Evolutionary conservation across 495 filamentous ascomycete species (phyloP).

Genomic region (Xanthoparmelia taractica): DNA sequence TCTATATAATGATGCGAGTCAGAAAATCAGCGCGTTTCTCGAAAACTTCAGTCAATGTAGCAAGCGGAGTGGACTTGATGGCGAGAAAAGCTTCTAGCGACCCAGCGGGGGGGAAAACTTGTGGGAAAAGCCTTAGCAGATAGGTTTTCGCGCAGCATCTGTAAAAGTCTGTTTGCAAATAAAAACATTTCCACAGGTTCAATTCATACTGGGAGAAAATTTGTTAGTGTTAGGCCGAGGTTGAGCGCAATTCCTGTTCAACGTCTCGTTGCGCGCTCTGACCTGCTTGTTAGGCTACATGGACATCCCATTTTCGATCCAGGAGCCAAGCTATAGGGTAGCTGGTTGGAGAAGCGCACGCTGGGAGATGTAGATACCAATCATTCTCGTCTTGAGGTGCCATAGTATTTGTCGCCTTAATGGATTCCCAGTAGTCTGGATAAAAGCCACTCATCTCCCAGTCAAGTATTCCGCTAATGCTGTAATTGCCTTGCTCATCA

Average conservation of each 20-base stretch:
- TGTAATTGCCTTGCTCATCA: conserved; percentile 28
- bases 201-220: background rate
- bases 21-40: too few species aligned
- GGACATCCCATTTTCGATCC: conserved; percentile 32
- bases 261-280: background rate
- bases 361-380: conserved; percentile 32
- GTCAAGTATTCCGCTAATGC: conserved; percentile 32
- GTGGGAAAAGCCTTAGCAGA: too few species aligned
- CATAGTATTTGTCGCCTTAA: conserved; percentile 30
- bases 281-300: conserved; percentile 7
- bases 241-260: background rate
- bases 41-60: too few species aligned
- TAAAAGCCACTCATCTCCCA: conserved; percentile 36
- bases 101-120: too few species aligned
- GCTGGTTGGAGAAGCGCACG: conserved; percentile 23
- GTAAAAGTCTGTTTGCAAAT: too few species aligned
- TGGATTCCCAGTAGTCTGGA: conserved; percentile 31
- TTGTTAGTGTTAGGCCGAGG: background rate
- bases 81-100: too few species aligned
- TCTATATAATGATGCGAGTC: too few species aligned
- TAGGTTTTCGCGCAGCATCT: too few species aligned
- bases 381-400: conserved; percentile 28
- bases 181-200: too few species aligned
- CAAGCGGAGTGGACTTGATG: too few species aligned
- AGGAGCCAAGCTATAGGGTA: conserved; percentile 31